Conservation (phyloP, 106 monocot genomes). For the Phalaenopsis aphrodite region DNA sequence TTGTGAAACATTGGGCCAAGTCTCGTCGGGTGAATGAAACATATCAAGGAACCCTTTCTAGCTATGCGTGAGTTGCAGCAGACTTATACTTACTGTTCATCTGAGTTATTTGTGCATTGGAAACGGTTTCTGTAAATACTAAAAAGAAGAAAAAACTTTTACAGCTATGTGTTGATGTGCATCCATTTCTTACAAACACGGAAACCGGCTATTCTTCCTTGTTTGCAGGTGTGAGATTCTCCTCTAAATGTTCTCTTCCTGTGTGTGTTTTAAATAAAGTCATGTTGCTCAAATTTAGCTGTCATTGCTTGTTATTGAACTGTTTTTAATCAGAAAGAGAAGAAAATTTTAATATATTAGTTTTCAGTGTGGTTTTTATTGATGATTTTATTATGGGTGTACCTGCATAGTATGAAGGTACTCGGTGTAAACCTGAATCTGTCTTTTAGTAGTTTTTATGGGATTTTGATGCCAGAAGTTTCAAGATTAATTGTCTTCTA, state of each 20-base stretch:
- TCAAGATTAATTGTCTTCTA: neutral
- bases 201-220: conserved; percentile 84
- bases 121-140: conserved; percentile 9
- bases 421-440: neutral
- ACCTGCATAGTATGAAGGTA: neutral
- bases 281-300: neutral
- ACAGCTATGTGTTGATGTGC: conserved; percentile 97
- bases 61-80: conserved; percentile 76
- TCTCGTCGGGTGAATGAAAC: conserved; percentile 91
- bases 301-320: neutral
- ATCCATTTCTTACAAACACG: conserved; percentile 90
- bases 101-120: neutral
- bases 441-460: neutral
- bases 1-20: conserved; percentile 98
- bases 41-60: conserved; percentile 96
- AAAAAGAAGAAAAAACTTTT: conserved; percentile 6
- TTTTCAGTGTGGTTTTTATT: neutral
- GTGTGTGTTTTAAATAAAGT: neutral
- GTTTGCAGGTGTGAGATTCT: conserved; percentile 68
- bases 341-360: neutral
- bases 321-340: neutral
- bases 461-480: neutral
- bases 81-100: neutral
- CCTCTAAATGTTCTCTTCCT: neutral
- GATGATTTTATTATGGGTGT: neutral